Base-by-base conservation (phyloP, 108 stramenopile genomes). In the Pseudonitzschia multiseries region DNA sequence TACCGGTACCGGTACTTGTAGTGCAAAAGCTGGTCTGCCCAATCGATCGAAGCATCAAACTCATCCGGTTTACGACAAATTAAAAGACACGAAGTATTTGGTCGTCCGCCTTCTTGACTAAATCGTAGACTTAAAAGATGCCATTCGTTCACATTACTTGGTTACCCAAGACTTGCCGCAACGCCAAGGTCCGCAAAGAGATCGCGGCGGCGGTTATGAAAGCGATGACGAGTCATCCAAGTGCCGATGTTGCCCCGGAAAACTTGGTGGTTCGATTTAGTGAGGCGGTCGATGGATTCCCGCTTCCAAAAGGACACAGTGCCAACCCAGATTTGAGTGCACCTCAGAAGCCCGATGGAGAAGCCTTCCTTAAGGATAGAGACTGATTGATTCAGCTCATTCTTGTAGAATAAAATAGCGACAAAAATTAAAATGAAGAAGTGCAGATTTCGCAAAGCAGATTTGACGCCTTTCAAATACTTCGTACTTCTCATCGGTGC, bases 71-170 rank as follows among this genome's bases (percentile, higher is more conserved):
- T n/a, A n/a, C n/a, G n/a, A n/a, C n/a, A n/a, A n/a, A n/a, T n/a
- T n/a, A n/a, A n/a, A n/a, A n/a, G n/a, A n/a, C n/a, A n/a, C n/a
- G n/a, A n/a, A n/a, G n/a, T n/a, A n/a, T n/a, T n/a, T n/a, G n/a
- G n/a, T n/a, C n/a, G n/a, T n/a, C n/a, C n/a, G n/a, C 42, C 6
- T 10, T 10, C 42, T 9, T 42, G 8, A 6, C 6, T 10, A 42
- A 6, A 42, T 10, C 42, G 8, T 9, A 61, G 43, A 65, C 27
- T 22, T 5, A 41, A 46, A 78, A 15, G 3, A 86, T 86, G 84
- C 84, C 84, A 4, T 79, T 86, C 57, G 81, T 86, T 74, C 84
- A 86, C 56, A 75, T 86, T 36, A 79, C 84, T 27, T 86, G 84
- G 84, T 54, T 86, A 3, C 84, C 84, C 31, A 86, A 86, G 62